Evolutionary conservation across 441 rosid genomes (phyloP), one percentile per base, ranked within the genome.

Genomic region (Brassica balearica): DNA sequence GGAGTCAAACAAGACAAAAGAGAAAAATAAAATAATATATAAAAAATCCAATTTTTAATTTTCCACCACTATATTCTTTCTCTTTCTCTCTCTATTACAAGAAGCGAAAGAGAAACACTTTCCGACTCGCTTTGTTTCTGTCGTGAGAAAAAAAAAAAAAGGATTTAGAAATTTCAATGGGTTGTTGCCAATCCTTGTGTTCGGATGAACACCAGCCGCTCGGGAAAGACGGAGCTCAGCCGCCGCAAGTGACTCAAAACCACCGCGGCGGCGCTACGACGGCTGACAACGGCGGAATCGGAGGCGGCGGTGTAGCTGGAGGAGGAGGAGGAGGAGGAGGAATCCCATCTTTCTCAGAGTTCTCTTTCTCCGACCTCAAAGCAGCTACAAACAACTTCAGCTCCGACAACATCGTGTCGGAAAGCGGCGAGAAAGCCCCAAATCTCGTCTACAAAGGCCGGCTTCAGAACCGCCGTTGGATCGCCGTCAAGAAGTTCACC

Each of bases 401-500:
- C 75, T 77, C 94, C 2, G 94, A 91, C 11, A 86, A 88, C 75
- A 88, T 92, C 71, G 96, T 92, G 67, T 95, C 97, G 12, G 98
- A 92, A 78, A 84, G 98, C 72, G 92, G 98, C 17, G 96, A 88
- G 69, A 95, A 91, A 75, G 97, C 99, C 69, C 89, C 98, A 4
- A 95, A 95, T 85, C 68, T 86, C 74, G 98, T 93, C 56, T 93
- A 84, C 74, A 95, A 88, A 62, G 98, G 98, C 38, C 84, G 92
- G 51, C 88, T 92, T 68, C 89, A 86, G 64, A 90, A 87, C 83
- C 84, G 88, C 67, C 82, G 86, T 10, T 88, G 97, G 97, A 90
- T 95, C 88, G 98, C 98, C 17, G 96, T 93, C 23, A 95, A 95
- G 88, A 95, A 92, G 91, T 95, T 95, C 32, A 76, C 89, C 5